These are phyloP conservation scores for Oryza punctata DNA, from an alignment of 176 grass and related monocot genomes.

Conservation along the genomic window DNA sequence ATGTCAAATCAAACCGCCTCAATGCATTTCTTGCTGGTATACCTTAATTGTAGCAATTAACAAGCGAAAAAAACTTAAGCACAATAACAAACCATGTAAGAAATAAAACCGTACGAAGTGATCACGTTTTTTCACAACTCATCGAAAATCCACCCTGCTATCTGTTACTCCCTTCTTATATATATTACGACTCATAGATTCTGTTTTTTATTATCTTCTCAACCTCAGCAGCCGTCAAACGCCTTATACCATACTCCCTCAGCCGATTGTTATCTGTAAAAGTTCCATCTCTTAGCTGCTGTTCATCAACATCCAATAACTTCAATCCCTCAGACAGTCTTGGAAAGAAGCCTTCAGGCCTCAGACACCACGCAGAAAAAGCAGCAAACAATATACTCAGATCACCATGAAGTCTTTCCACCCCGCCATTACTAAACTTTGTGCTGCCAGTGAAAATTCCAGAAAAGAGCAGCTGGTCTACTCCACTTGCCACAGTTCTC, in stretches of 20 bases:
- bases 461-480: constrained; percentile 67
- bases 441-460: constrained; percentile 58
- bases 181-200: constrained; percentile 47
- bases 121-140: not conserved
- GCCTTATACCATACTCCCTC: constrained; percentile 63
- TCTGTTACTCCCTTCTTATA: not conserved
- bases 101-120: not conserved
- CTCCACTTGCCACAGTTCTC: constrained; percentile 64
- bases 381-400: constrained; percentile 62
- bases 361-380: constrained; percentile 90
- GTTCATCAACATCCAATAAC: constrained; percentile 56
- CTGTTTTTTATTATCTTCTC: constrained; percentile 69
- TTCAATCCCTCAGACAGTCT: constrained; percentile 63
- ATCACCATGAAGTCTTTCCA: constrained; percentile 65
- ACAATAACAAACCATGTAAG: constrained; percentile 20
- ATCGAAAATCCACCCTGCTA: not conserved
- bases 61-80: not conserved
- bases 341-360: constrained; percentile 84
- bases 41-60: constrained; percentile 20
- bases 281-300: constrained; percentile 44
- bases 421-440: constrained; percentile 61
- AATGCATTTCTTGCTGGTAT: not conserved
- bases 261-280: constrained; percentile 47
- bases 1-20: not conserved
- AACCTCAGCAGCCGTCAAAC: constrained; percentile 52